Conservation (phyloP, 306 rosid genomes). For the Glycine tomentella region DNA sequence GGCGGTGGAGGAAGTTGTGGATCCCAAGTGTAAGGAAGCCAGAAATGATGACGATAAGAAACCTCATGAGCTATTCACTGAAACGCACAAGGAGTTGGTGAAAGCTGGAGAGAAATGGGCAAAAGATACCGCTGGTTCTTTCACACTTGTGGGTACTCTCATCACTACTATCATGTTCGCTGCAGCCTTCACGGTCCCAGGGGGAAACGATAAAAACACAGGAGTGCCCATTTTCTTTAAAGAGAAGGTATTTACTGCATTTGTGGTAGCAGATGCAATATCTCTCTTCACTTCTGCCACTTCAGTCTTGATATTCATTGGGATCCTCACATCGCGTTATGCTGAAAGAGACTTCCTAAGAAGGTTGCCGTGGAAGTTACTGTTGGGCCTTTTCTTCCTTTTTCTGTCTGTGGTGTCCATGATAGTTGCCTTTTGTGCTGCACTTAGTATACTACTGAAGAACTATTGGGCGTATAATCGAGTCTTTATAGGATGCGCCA, state of each 20-base stretch:
- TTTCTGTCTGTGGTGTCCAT: constrained; percentile 14
- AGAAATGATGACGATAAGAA: constrained; percentile 8
- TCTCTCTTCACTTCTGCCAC: constrained; percentile 30
- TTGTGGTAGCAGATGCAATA: background rate
- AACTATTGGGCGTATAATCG: too few relatives aligned
- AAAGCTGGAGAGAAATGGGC: constrained; percentile 39
- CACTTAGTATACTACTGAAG: too few relatives aligned
- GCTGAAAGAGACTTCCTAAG: background rate
- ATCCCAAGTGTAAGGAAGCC: background rate
- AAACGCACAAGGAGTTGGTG: constrained; percentile 23
- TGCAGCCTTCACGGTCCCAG: too few relatives aligned
- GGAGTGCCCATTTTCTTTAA: background rate
- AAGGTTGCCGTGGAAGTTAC: background rate
- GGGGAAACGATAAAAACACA: too few relatives aligned
- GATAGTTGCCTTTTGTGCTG: constrained; percentile 16
- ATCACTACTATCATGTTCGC: too few relatives aligned
- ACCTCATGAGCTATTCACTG: constrained; percentile 18
- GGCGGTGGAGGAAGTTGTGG: constrained; percentile 35
- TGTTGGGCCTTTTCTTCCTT: background rate
- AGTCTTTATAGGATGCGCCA: too few relatives aligned
- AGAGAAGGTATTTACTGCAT: background rate
- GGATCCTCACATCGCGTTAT: constrained; percentile 16
- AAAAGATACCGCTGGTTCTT: constrained; percentile 29
- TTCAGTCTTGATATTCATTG: constrained; percentile 12
- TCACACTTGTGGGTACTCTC: constrained; percentile 16